phyloP scores from a whole-genome alignment of 2,329 filamentous ascomycete genomes.

The Fusarium chaquense region DNA sequence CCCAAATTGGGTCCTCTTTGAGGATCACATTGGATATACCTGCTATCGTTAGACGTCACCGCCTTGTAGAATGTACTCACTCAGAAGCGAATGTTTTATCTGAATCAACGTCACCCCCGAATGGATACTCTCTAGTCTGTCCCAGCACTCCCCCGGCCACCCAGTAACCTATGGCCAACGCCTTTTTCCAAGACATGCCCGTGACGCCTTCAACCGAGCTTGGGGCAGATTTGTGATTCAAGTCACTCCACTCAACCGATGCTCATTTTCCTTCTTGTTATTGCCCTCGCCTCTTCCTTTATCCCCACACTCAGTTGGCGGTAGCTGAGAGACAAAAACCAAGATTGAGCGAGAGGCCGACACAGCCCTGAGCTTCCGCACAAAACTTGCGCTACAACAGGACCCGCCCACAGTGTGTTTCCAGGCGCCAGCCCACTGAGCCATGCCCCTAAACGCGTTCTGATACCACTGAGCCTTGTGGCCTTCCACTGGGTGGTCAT shows the following conservation, averaged over 20 bases:
- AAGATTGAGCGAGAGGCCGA: constrained; percentile 7
- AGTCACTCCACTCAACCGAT: constrained; percentile 34
- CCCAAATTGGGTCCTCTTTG: constrained; percentile 30
- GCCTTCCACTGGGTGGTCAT: constrained; percentile 5
- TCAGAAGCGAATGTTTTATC: constrained; percentile 18
- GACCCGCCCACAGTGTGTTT: constrained; percentile 25
- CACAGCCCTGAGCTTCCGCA: background rate
- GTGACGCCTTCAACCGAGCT: constrained; percentile 40
- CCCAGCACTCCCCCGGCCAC: constrained; percentile 26
- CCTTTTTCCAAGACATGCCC: constrained; percentile 37
- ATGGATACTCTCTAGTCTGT: constrained; percentile 34
- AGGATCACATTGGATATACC: constrained; percentile 33
- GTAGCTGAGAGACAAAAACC: constrained; percentile 16
- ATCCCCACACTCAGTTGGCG: constrained; percentile 22
- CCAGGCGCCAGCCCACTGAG: constrained; percentile 22
- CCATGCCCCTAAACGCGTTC: constrained; percentile 11
- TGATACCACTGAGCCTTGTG: constrained; percentile 15
- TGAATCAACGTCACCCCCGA: constrained; percentile 38
- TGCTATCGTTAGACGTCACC: constrained; percentile 19
- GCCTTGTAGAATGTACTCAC: constrained; percentile 27
- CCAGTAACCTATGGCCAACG: constrained; percentile 36
- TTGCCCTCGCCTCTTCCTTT: constrained; percentile 21
- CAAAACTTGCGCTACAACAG: background rate
- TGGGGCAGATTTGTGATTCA: constrained; percentile 20
- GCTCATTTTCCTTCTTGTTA: constrained; percentile 27